A percentile compares a stretch with the other conserved stretches of the same genome.
These are phyloP conservation scores for Avena sativa DNA, from an alignment of 176 grass and related monocot genomes.

Conservation along the genomic window DNA sequence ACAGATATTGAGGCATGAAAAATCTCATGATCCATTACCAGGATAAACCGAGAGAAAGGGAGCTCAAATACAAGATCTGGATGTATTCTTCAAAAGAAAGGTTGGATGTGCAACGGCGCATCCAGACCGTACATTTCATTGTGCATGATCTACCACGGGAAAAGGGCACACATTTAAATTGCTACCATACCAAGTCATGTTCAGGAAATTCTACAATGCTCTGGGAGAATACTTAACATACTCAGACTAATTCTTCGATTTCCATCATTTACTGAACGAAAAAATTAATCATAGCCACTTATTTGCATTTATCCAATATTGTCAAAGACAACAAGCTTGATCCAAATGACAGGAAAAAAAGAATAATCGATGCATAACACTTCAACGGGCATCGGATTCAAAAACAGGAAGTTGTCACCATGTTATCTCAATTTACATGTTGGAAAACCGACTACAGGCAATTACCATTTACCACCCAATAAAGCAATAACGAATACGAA, in stretches of 20 bases:
- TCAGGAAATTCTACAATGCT: neutral
- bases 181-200: neutral
- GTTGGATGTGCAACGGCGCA: neutral
- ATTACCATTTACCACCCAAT: constrained; percentile 16
- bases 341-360: neutral
- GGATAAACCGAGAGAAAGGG: neutral
- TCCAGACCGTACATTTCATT: neutral
- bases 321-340: neutral
- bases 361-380: neutral
- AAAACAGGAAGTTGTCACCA: no score
- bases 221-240: neutral
- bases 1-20: neutral
- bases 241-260: neutral
- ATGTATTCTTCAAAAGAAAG: neutral
- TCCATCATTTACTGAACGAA: neutral
- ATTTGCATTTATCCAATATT: constrained; percentile 1
- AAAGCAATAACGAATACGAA: constrained; percentile 28
- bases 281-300: neutral
- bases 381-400: neutral
- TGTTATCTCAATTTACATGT: constrained; percentile 22
- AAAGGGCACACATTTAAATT: neutral
- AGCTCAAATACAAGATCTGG: neutral
- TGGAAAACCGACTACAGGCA: neutral
- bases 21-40: neutral
- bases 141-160: neutral